These are phyloP conservation scores for Aureobasidium sp. DNA, from an alignment of 2,329 filamentous ascomycete species.

Conservation along the genomic window DNA sequence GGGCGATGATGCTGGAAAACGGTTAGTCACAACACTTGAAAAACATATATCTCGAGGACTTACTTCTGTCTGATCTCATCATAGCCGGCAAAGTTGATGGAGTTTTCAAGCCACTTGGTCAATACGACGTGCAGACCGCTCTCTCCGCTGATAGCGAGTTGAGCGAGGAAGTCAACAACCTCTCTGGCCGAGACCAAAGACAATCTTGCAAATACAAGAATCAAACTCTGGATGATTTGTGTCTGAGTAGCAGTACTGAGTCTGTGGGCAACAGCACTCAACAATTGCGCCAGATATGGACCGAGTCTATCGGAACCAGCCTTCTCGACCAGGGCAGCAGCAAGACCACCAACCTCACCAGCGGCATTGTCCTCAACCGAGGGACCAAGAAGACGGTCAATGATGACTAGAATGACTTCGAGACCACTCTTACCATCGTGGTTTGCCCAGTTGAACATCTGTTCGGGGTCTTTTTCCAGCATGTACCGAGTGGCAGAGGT, in stretches of 20 bases:
- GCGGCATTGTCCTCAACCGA: conserved; percentile 86
- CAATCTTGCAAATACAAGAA: conserved; percentile 86
- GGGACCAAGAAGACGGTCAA: conserved; percentile 80
- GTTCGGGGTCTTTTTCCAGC: conserved; percentile 78
- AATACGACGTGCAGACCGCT: conserved; percentile 85
- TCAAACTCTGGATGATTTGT: conserved; percentile 89
- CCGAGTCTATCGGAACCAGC: conserved; percentile 86
- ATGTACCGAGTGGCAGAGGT: conserved; percentile 84
- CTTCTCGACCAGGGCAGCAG: conserved; percentile 91
- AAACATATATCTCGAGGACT: conserved; percentile 25
- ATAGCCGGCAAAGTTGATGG: conserved; percentile 93
- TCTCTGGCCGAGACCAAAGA: conserved; percentile 78
- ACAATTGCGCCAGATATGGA: conserved; percentile 78
- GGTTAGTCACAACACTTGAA: conserved; percentile 13
- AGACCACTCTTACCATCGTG: conserved; percentile 70
- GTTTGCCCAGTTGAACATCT: conserved; percentile 82
- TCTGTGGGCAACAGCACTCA: conserved; percentile 79
- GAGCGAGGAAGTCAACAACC: conserved; percentile 83
- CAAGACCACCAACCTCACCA: conserved; percentile 90
- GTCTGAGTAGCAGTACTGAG: conserved; percentile 75
- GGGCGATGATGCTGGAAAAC: conserved; percentile 65
- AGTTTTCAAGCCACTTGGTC: conserved; percentile 95
- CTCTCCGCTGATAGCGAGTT: conserved; percentile 56
- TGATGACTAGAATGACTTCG: conserved; percentile 82
- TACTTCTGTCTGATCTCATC: conserved; percentile 96